Base-by-base conservation (phyloP, 148 eudicot species). In the Limonium bicolor region DNA sequence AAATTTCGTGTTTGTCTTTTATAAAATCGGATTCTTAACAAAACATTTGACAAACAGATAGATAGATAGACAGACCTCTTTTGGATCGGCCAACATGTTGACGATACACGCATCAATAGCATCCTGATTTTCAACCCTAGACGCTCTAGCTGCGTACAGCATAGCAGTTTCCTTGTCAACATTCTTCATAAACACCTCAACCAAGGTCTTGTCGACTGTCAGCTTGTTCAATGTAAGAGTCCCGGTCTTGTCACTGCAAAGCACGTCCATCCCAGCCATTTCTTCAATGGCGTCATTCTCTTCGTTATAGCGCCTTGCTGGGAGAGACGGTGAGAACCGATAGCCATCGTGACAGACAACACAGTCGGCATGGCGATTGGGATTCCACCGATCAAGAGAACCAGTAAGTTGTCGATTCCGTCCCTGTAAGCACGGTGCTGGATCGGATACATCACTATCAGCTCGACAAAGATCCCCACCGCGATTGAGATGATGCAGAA, bases 221-320 rank as follows among this genome's bases (percentile, higher is more conserved):
- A 82, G 81, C 64, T 82, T 78, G 71, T 82, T 82, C 2, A 82
- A 65, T 10, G 94, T 82, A 36, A 82, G 83, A 46, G 94, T 82
- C 26, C 94, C 94, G 12, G 94, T 82, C 65, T 82, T 82, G 60
- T 82, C 94, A 62, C 94, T 82, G 40, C 94, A 82, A n/a, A 82
- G 72, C 25, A 82, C 94, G 51, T 82, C 87, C 94, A 82, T 82
- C 18, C 94, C 94, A 6, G 94, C 94, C 94, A 82, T 82, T 56
- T 82, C 94, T 48, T 82, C 94, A 37, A 82, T 78, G 25, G 94
- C 94, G 94, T 82, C 94, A 82, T 82, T 52, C 94, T 78, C 77
- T 82, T 82, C 10, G 94, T 82, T 29, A 82, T 82, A 17, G 94
- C 94, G 3, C 94, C 94, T 36, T 82, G 94, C 29, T 82, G 60